Evolutionary conservation across 768 basidiomycete genomes (phyloP).

Genomic region (Pulveroboletus frians): DNA sequence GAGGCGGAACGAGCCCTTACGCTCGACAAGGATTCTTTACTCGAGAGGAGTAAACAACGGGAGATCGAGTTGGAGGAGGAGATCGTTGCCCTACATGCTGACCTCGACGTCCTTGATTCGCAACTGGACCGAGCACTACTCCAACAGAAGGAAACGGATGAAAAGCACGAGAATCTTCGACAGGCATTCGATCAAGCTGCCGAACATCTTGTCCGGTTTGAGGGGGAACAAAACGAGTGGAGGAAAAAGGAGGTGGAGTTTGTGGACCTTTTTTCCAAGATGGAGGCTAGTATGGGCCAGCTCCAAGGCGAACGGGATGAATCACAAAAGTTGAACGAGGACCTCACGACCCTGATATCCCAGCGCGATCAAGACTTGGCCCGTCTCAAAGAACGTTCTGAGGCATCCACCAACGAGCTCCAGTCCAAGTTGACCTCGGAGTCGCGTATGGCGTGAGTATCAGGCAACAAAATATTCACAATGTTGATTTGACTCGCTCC

Average conservation of each 20-base stretch:
- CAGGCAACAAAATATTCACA: not conserved
- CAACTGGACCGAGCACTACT: constrained; percentile 79
- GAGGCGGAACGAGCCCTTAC: constrained; percentile 76
- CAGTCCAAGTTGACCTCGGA: constrained; percentile 69
- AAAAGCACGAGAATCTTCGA: constrained; percentile 66
- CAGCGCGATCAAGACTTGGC: constrained; percentile 79
- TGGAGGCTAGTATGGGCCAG: constrained; percentile 55
- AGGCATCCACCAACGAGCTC: constrained; percentile 57
- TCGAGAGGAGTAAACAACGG: constrained; percentile 81
- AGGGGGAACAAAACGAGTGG: constrained; percentile 71
- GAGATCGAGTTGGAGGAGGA: constrained; percentile 86
- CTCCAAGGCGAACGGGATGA: constrained; percentile 57
- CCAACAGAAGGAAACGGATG: constrained; percentile 74
- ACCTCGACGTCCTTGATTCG: constrained; percentile 79
- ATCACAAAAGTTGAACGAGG: constrained; percentile 60
- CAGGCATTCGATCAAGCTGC: constrained; percentile 80
- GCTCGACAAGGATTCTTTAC: constrained; percentile 75
- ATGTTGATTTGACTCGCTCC: not conserved
- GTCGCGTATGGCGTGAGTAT: constrained; percentile 54
- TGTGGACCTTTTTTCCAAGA: constrained; percentile 47
- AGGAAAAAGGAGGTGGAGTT: constrained; percentile 59
- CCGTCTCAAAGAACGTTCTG: constrained; percentile 71
- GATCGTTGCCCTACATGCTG: constrained; percentile 68
- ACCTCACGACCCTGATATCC: constrained; percentile 59
- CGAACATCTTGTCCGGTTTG: constrained; percentile 78